Base-by-base conservation (phyloP, 805 yeast genomes). In the Barnettozyma wickerhamii region DNA sequence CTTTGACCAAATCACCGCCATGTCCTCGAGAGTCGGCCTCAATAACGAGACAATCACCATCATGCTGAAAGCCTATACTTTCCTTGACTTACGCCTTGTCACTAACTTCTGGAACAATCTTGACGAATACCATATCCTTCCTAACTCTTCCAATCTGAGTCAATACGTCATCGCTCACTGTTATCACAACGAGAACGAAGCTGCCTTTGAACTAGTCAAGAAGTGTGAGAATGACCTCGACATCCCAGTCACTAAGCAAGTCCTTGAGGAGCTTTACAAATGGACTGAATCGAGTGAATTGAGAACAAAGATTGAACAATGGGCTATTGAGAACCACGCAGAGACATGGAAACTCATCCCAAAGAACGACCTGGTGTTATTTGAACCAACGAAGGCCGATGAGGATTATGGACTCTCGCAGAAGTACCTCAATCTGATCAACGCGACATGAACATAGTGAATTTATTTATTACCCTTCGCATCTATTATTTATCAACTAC, bases 131-230 rank as follows among this genome's bases (percentile, higher is more conserved):
- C 74, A 72, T 1, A 59, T 84, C 5, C 48, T 66, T 10, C 85
- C 86, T 0, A 70, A 74, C 43, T 60, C 70, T 27, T 68, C 68
- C 9, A 69, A 80, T 26, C 73, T 71, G 53, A 71, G 69, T 30
- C 87, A 82, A 55, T 80, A 75, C 50, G 58, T 85, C 26, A 74
- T 82, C 42, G 85, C 88, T 0, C 80, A 83, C 55, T 81, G 84
- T 45, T 81, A 80, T 49, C 78, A 79, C 53, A 88, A 83, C 7
- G 63, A 71, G 34, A 72, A 69, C 29, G 71, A 70, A 9, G 70
- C 74, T 4, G 93, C 93, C 0, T 60, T 79, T 6, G 63, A 64
- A 14, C 58, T 78, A 20, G 68, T 77, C 4, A 64, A 67, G 17
- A 66, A 65, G 21, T 71, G 79, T 58, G 68, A 63, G 23, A 35